A percentile compares a stretch with the other conserved stretches of the same genome.
These are phyloP conservation scores for Athelia psychrophila DNA, from an alignment of 1,284 basidiomycete genomes.

Conservation along the genomic window DNA sequence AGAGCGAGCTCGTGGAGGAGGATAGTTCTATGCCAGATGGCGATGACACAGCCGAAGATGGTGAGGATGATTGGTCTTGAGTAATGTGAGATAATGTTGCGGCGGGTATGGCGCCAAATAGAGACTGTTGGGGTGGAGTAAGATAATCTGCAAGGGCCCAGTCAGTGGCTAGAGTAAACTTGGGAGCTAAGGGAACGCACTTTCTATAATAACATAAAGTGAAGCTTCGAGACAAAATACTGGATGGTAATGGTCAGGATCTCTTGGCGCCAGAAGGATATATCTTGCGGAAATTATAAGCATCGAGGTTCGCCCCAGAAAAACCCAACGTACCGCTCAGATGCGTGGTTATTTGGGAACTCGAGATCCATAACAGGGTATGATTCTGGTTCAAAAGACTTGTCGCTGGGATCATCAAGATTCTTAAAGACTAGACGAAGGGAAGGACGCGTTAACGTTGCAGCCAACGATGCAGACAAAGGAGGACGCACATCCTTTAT, in stretches of 20 bases:
- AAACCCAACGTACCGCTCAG: conserved; percentile 49
- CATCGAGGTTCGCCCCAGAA: conserved; percentile 4
- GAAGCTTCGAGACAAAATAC: conserved; percentile 69
- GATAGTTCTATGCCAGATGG: conserved; percentile 19
- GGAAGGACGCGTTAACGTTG: conserved; percentile 3
- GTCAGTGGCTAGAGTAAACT: conserved; percentile 13
- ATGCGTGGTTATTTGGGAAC: conserved; percentile 64
- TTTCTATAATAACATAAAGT: conserved; percentile 64
- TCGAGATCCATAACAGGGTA: conserved; percentile 65
- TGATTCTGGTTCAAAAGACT: conserved; percentile 48
- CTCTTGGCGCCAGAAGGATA: conserved; percentile 69
- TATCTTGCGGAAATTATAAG: conserved; percentile 40
- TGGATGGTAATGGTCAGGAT: conserved; percentile 78
- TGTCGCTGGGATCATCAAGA: conserved; percentile 54
- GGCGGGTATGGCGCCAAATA: conserved; percentile 64
- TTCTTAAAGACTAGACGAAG: conserved; percentile 50
- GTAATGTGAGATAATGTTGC: conserved; percentile 38
- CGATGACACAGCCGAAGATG: conserved; percentile 23
- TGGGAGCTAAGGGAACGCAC: conserved; percentile 35
- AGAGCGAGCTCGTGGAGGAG: conserved; percentile 3
- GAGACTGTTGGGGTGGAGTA: conserved; percentile 55
- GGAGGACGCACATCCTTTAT: conserved; percentile 59
- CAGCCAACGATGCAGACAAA: not conserved
- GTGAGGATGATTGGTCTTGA: conserved; percentile 31
- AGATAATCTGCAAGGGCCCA: conserved; percentile 51